Conservation (phyloP, 148 eudicot genomes). For the Bassia scoparia region DNA sequence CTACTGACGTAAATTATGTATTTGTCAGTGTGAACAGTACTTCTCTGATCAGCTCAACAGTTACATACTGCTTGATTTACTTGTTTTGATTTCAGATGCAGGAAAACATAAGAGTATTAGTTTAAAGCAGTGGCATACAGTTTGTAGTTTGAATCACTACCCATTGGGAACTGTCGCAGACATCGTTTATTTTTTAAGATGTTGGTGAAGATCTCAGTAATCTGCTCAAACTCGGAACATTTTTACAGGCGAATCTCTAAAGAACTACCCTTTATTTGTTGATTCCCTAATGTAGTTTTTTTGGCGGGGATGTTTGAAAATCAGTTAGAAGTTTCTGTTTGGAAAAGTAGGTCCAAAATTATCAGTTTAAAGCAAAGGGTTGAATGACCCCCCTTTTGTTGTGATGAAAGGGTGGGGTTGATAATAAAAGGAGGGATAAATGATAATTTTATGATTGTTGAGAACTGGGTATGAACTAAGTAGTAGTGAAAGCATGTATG, state of each 20-base stretch:
- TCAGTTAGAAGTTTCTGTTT: slow-evolving; percentile 4
- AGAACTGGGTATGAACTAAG: slow-evolving; percentile 1
- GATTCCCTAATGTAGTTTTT: too few species aligned
- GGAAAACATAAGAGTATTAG: neutral
- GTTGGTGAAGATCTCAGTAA: neutral
- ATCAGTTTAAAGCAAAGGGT: neutral
- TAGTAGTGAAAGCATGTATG: neutral
- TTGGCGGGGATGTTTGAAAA: slow-evolving; percentile 16
- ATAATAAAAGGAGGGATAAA: slow-evolving; percentile 15
- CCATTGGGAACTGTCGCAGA: neutral
- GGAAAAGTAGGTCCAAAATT: slow-evolving; percentile 3
- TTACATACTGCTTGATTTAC: neutral
- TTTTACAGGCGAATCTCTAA: neutral
- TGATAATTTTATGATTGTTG: slow-evolving; percentile 12
- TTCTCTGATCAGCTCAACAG: neutral
- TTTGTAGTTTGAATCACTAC: neutral
- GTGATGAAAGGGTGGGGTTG: slow-evolving; percentile 13
- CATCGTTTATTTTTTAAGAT: neutral
- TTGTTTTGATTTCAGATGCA: neutral
- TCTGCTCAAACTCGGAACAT: neutral
- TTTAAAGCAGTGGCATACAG: neutral
- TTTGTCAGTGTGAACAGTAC: neutral
- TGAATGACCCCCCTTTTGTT: slow-evolving; percentile 7
- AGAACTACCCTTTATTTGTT: neutral
- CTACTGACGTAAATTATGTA: neutral